Percentiles rank a stretch among this genome's conserved stretches.
Evolutionary conservation across 2,329 filamentous ascomycete species (phyloP).

Genomic region (Pseudogymnoascus sp.): DNA sequence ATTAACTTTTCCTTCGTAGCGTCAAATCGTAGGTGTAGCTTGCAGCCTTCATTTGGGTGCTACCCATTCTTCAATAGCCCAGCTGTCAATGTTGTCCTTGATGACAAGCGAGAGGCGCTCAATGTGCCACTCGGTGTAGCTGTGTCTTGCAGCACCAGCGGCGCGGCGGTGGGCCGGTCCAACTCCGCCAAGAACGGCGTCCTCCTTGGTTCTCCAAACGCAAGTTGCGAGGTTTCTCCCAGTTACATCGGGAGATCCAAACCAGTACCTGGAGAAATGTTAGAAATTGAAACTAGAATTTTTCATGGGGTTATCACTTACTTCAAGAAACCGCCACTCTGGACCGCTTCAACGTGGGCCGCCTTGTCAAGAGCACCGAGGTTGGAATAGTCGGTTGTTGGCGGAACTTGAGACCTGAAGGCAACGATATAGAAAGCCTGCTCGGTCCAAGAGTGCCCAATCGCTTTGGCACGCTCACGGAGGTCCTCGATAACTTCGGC

Average conservation of each 20-base stretch:
- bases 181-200: slow-evolving; percentile 52
- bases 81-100: slow-evolving; percentile 55
- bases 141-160: slow-evolving; percentile 56
- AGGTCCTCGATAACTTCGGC: slow-evolving; percentile 53
- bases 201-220: slow-evolving; percentile 55
- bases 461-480: slow-evolving; percentile 41
- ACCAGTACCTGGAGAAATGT: slow-evolving; percentile 64
- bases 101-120: slow-evolving; percentile 65
- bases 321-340: slow-evolving; percentile 77
- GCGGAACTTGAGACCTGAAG: slow-evolving; percentile 69
- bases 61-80: slow-evolving; percentile 57
- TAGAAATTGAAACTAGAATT: background rate
- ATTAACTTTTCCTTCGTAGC: background rate
- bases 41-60: background rate
- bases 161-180: slow-evolving; percentile 58
- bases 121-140: slow-evolving; percentile 62
- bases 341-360: slow-evolving; percentile 73
- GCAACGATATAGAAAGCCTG: slow-evolving; percentile 75
- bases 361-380: slow-evolving; percentile 69
- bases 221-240: slow-evolving; percentile 78
- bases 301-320: slow-evolving; percentile 28
- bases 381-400: slow-evolving; percentile 58
- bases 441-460: slow-evolving; percentile 50
- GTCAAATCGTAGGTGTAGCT: background rate
- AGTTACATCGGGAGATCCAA: slow-evolving; percentile 63